Percentiles rank a stretch among this genome's conserved stretches.
These are phyloP conservation scores for Zalaria obscura DNA, from an alignment of 2,329 filamentous ascomycete genomes.

Conservation along the genomic window DNA sequence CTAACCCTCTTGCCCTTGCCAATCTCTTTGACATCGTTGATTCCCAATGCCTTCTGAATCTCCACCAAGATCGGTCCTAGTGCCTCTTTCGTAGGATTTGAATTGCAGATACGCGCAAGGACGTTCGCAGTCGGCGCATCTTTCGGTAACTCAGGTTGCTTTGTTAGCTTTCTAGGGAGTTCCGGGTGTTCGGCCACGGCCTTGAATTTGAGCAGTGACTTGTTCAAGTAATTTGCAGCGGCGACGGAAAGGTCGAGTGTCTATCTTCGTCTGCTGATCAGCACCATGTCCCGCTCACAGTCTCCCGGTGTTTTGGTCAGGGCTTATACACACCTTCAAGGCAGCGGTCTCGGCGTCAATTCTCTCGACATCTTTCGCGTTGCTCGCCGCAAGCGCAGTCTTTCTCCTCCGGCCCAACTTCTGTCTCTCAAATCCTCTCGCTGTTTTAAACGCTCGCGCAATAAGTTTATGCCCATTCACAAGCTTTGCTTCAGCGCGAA, in stretches of 20 bases:
- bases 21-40: conserved; percentile 9
- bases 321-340: conserved; percentile 33
- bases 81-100: conserved; percentile 41
- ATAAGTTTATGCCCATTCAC: conserved; percentile 44
- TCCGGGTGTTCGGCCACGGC: conserved; percentile 36
- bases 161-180: conserved; percentile 27
- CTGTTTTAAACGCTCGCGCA: conserved; percentile 52
- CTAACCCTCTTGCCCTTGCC: conserved; percentile 13
- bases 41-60: conserved; percentile 24
- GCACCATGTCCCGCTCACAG: too few species aligned
- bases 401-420: conserved; percentile 52
- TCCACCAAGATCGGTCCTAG: conserved; percentile 31
- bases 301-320: neutral
- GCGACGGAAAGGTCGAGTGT: conserved; percentile 34
- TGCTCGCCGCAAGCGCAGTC: conserved; percentile 31
- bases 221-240: conserved; percentile 41
- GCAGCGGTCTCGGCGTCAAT: conserved; percentile 49
- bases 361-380: conserved; percentile 36
- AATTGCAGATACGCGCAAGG: conserved; percentile 44
- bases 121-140: conserved; percentile 41
- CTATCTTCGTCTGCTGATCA: conserved; percentile 14
- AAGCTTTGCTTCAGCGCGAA: conserved; percentile 39
- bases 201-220: conserved; percentile 43
- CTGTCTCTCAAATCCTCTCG: conserved; percentile 66
- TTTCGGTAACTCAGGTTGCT: conserved; percentile 22